These are phyloP conservation scores for Plasmodium malariae DNA, from an alignment of 169 alveolate genomes.

Conservation along the genomic window DNA sequence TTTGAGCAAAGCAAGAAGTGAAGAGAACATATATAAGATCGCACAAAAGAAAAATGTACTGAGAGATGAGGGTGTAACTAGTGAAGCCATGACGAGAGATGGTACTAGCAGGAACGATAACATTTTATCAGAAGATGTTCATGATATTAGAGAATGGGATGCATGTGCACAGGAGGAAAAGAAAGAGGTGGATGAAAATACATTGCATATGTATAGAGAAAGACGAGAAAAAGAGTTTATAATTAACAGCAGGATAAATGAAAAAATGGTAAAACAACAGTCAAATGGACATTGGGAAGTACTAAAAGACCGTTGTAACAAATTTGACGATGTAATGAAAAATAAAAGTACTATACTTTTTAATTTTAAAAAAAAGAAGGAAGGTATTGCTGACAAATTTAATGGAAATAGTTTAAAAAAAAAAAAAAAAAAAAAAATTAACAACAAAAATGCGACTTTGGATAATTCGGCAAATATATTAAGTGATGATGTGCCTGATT, in stretches of 20 bases:
- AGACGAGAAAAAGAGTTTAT: neutral
- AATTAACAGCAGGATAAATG: neutral
- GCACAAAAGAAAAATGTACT: neutral
- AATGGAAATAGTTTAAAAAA: neutral
- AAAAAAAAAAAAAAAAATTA: neutral
- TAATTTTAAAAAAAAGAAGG: neutral
- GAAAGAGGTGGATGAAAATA: neutral
- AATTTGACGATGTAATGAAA: neutral
- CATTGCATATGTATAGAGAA: neutral
- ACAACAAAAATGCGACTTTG: neutral
- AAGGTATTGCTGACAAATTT: conserved; percentile 10
- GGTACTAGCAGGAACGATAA: neutral
- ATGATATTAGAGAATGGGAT: neutral
- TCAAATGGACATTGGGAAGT: neutral
- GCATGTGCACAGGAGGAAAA: neutral
- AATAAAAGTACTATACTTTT: neutral
- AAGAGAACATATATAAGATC: neutral
- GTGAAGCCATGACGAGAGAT: too few species aligned
- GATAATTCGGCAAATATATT: too few species aligned
- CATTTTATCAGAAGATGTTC: neutral
- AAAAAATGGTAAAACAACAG: neutral
- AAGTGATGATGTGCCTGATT: too few species aligned
- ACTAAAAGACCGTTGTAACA: neutral
- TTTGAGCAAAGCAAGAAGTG: too few species aligned
- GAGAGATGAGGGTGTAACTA: too few species aligned